A percentile compares a stretch with the other conserved stretches of the same genome.
phyloP scores from a whole-genome alignment of 2,329 filamentous ascomycete species.

The Cladosporium sp. region DNA sequence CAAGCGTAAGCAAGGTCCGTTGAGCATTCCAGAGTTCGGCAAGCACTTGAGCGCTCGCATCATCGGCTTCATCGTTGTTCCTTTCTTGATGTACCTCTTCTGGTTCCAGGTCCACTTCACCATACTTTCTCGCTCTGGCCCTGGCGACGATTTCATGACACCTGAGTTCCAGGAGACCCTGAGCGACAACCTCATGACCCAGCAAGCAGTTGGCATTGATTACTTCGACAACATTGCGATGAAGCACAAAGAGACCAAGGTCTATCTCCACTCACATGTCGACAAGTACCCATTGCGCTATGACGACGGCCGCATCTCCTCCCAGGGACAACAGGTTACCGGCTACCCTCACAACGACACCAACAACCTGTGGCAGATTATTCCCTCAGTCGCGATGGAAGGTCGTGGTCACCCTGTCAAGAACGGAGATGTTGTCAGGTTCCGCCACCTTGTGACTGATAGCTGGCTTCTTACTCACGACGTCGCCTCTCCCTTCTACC shows the following conservation, averaged over 20 bases:
- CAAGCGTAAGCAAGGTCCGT: conserved; percentile 75
- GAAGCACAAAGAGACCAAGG: conserved; percentile 95
- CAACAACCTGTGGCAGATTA: conserved; percentile 96
- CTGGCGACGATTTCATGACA: conserved; percentile 98
- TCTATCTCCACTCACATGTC: conserved; percentile 88
- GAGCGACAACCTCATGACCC: conserved; percentile 88
- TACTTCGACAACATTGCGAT: conserved; percentile 87
- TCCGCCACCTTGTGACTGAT: conserved; percentile 82
- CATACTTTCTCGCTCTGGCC: conserved; percentile 80
- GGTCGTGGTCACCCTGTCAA: conserved; percentile 62
- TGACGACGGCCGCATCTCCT: conserved; percentile 94
- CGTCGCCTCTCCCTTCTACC: conserved; percentile 91
- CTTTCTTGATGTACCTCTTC: conserved; percentile 97
- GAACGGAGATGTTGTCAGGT: conserved; percentile 80
- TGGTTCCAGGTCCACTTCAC: conserved; percentile 99
- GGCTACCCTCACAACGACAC: conserved; percentile 98
- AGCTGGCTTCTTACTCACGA: conserved; percentile 88
- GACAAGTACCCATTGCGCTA: conserved; percentile 90
- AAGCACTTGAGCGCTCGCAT: conserved; percentile 87
- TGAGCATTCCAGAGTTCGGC: conserved; percentile 72
- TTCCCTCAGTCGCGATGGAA: conserved; percentile 60
- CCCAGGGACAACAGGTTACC: conserved; percentile 94
- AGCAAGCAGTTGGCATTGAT: conserved; percentile 78
- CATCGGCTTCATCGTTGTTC: conserved; percentile 81
- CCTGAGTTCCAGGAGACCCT: conserved; percentile 97